Percentiles rank a stretch among this genome's conserved stretches.
These are phyloP conservation scores for Malassezia furfur DNA, from an alignment of 1,284 basidiomycete genomes.

Conservation along the genomic window DNA sequence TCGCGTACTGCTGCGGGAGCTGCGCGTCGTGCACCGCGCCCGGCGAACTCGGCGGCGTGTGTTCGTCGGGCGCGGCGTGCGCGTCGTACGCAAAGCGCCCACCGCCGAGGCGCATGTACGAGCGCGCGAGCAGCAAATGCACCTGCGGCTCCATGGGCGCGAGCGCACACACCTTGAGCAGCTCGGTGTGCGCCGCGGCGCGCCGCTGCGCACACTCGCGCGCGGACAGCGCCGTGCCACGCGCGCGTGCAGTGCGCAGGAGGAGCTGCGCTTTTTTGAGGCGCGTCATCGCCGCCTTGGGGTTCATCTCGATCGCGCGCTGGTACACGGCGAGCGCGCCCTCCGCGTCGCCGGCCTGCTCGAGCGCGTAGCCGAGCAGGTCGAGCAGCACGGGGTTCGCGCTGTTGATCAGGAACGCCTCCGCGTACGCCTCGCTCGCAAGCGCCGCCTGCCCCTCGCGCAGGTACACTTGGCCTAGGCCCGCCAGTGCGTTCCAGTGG, in stretches of 20 bases:
- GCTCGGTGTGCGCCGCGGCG: conserved; percentile 30
- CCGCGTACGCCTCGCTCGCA: conserved; percentile 31
- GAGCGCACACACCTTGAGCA: conserved; percentile 30
- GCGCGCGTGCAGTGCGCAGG: conserved; percentile 5
- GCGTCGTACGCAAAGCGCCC: conserved; percentile 30
- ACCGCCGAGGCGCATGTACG: conserved; percentile 42
- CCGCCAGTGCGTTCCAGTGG: conserved; percentile 46
- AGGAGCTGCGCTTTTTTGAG: conserved; percentile 21
- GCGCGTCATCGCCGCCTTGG: conserved; percentile 21
- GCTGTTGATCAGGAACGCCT: conserved; percentile 33
- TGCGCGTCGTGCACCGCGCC: conserved; percentile 15
- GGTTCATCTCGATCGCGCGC: conserved; percentile 18
- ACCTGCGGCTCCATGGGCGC: conserved; percentile 39
- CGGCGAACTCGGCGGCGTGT: conserved; percentile 1
- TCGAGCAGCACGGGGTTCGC: conserved; percentile 39
- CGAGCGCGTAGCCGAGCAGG: conserved; percentile 31
- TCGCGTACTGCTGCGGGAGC: conserved; percentile 19
- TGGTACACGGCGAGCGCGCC: conserved; percentile 22
- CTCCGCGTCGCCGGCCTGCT: conserved; percentile 14
- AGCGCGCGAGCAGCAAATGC: conserved; percentile 40
- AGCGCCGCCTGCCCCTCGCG: conserved; percentile 27
- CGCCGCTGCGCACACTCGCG: conserved; percentile 7
- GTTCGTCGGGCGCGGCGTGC: not conserved
- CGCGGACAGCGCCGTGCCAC: not conserved
- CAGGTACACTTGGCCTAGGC: conserved; percentile 36